Evolutionary conservation across 345 rosid species (phyloP).

Genomic region (Streptanthus diversifolius): DNA sequence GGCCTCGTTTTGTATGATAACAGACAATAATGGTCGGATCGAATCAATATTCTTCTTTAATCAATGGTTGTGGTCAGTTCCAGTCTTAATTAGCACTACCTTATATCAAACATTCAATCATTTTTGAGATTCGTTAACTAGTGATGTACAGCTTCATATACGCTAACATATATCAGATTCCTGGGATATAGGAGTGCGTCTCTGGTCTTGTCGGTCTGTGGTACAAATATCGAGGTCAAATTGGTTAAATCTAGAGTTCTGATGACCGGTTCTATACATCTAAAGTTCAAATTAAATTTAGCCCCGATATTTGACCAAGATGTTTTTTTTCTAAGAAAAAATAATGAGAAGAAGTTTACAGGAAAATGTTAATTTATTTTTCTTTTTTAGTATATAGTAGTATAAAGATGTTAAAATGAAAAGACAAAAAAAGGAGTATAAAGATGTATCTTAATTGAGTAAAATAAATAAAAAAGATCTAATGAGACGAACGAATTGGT

Average conservation of each 20-base stretch:
- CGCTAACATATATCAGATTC: neutral
- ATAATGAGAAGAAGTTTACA: neutral
- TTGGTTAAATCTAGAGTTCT: neutral
- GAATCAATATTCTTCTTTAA: neutral
- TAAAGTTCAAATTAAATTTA: neutral
- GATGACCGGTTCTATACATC: neutral
- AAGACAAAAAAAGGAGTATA: neutral
- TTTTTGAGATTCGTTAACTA: neutral
- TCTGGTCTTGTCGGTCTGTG: neutral
- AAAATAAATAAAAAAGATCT: neutral
- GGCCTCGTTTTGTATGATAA: constrained; percentile 11
- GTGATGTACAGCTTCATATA: neutral
- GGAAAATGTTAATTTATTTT: neutral
- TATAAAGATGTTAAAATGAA: neutral
- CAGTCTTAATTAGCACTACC: neutral
- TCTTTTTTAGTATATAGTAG: neutral
- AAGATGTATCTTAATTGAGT: neutral
- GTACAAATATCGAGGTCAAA: neutral
- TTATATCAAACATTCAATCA: neutral
- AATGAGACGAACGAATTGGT: constrained; percentile 10
- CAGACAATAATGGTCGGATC: neutral
- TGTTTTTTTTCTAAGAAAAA: no score
- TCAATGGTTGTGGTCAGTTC: constrained; percentile 8
- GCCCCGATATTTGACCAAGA: neutral
- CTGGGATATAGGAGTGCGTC: neutral